Conservation (phyloP, 2,329 filamentous ascomycete species). For the Sporothrix mexicana region DNA sequence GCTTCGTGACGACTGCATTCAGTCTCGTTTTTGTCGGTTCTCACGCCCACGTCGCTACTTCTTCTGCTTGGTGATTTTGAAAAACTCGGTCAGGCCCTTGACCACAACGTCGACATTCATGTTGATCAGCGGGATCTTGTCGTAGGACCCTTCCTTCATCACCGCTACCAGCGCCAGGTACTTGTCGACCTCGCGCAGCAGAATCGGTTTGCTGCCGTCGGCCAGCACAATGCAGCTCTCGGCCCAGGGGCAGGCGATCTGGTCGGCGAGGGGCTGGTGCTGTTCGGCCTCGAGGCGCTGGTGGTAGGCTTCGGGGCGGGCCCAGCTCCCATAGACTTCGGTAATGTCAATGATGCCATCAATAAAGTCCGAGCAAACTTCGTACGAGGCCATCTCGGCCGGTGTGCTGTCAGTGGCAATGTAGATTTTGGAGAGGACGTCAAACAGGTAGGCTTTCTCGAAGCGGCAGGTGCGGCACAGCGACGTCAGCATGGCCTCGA, state of each 20-base stretch:
- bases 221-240: conserved; percentile 72
- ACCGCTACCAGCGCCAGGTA: conserved; percentile 84
- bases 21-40: background rate
- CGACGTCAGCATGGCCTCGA: conserved; percentile 93
- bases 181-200: conserved; percentile 71
- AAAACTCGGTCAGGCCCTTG: conserved; percentile 78
- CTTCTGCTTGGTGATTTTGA: conserved; percentile 70
- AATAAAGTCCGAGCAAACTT: conserved; percentile 98
- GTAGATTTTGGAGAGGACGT: conserved; percentile 97
- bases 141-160: conserved; percentile 83
- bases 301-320: conserved; percentile 60
- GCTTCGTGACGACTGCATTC: background rate
- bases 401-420: conserved; percentile 94
- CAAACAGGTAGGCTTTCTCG: conserved; percentile 97
- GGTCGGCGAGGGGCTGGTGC: conserved; percentile 67
- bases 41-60: conserved; percentile 36
- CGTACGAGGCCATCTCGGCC: conserved; percentile 93
- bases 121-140: conserved; percentile 83
- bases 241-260: conserved; percentile 68
- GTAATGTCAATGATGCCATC: conserved; percentile 97
- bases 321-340: conserved; percentile 86
- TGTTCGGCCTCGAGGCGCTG: conserved; percentile 64
- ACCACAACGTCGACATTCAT: conserved; percentile 87
- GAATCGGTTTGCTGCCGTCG: conserved; percentile 67
- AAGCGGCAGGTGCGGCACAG: conserved; percentile 92